These are phyloP conservation scores for Melocanna baccifera DNA, from an alignment of 176 grass and related monocot species.

Conservation along the genomic window DNA sequence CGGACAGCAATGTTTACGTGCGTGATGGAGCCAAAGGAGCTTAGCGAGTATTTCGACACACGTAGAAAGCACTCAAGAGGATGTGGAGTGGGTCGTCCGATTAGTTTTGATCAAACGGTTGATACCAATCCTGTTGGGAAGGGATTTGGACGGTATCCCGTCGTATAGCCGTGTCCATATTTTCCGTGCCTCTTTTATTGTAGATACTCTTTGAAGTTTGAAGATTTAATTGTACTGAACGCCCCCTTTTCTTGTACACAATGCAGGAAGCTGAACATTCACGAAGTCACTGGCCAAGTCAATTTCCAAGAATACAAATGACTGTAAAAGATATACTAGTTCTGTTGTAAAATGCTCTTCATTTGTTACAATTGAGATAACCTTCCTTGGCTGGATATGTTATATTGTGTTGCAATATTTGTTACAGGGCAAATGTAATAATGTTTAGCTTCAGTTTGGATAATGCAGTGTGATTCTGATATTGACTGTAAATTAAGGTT, in stretches of 20 bases:
- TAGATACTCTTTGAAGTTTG: neutral
- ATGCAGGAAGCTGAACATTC: slow-evolving; percentile 87
- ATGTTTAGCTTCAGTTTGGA: neutral
- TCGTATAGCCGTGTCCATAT: too few relatives aligned
- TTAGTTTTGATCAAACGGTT: too few relatives aligned
- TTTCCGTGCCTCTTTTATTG: neutral
- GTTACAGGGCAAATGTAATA: neutral
- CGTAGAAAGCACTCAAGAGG: too few relatives aligned
- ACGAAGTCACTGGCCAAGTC: slow-evolving; percentile 73
- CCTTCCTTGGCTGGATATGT: neutral
- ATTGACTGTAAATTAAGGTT: neutral
- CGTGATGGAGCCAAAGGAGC: too few relatives aligned
- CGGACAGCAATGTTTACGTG: too few relatives aligned
- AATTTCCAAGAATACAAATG: slow-evolving; percentile 92
- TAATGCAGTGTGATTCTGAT: neutral
- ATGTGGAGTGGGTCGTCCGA: too few relatives aligned
- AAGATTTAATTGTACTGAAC: neutral
- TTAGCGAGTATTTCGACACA: too few relatives aligned
- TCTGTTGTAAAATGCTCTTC: neutral
- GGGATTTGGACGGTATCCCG: too few relatives aligned
- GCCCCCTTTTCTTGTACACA: neutral
- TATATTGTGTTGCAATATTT: neutral
- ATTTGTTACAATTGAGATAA: slow-evolving; percentile 7
- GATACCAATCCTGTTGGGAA: too few relatives aligned
- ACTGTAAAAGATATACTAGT: slow-evolving; percentile 23